These are phyloP conservation scores for Umbilicaria muhlenbergii DNA, from an alignment of 495 filamentous ascomycete species.

Conservation along the genomic window DNA sequence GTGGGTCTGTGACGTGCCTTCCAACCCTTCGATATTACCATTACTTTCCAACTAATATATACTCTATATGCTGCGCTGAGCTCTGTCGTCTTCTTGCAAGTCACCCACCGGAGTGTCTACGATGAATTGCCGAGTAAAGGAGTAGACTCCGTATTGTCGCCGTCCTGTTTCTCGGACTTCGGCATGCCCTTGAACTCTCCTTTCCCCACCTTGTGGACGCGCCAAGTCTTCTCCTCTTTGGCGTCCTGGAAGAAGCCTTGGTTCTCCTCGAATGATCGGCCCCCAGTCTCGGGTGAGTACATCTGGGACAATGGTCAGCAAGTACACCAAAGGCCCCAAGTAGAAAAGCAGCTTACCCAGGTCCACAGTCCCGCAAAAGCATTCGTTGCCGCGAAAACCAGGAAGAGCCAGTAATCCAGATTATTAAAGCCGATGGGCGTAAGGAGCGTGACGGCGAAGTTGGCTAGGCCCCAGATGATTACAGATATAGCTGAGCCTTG, in stretches of 20 bases:
- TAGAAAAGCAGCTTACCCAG: conserved; percentile 13
- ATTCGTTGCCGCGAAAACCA: conserved; percentile 37
- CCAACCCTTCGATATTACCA: no score
- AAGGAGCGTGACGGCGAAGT: conserved; percentile 37
- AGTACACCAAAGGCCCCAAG: no score
- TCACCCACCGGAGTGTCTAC: background rate
- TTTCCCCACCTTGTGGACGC: conserved; percentile 27
- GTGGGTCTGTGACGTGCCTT: no score
- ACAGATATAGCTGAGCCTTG: conserved; percentile 36
- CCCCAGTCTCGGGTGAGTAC: conserved; percentile 36
- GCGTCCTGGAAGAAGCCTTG: conserved; percentile 37
- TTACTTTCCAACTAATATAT: no score
- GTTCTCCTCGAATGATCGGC: conserved; percentile 39
- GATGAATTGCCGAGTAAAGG: conserved; percentile 21
- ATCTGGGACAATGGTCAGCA: conserved; percentile 6
- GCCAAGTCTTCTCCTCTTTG: conserved; percentile 28
- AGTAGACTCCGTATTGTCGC: conserved; percentile 21
- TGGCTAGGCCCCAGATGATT: conserved; percentile 40
- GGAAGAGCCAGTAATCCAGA: conserved; percentile 36
- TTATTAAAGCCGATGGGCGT: conserved; percentile 43
- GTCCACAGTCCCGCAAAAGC: conserved; percentile 35
- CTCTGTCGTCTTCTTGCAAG: background rate
- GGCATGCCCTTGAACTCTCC: conserved; percentile 32
- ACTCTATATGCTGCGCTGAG: no score
- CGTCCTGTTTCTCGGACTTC: conserved; percentile 18